Evolutionary conservation across 2,329 filamentous ascomycete genomes (phyloP).

Genomic region (Orbilia quercus): DNA sequence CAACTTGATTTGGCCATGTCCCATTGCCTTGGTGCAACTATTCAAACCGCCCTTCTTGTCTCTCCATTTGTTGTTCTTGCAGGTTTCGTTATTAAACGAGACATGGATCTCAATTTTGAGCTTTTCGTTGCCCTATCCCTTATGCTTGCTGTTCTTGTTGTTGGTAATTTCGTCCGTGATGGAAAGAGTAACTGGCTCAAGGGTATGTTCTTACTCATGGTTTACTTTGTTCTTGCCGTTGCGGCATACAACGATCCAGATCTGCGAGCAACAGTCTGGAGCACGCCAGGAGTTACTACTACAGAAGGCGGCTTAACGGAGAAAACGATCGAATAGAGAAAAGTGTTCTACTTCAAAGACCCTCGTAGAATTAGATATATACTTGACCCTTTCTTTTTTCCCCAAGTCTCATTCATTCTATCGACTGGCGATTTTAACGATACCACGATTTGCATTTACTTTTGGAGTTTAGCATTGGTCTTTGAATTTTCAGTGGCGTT

Average conservation of each 20-base stretch:
- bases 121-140: conserved; percentile 85
- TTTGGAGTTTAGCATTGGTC: neutral
- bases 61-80: conserved; percentile 84
- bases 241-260: conserved; percentile 27
- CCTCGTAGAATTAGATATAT: neutral
- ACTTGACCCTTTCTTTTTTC: neutral
- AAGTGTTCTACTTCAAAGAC: neutral
- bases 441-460: conserved; percentile 2
- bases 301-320: neutral
- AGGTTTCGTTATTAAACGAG: conserved; percentile 77
- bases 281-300: neutral
- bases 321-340: neutral
- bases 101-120: conserved; percentile 85
- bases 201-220: conserved; percentile 79
- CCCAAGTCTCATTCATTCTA: neutral
- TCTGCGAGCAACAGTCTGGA: neutral
- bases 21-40: conserved; percentile 84
- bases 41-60: conserved; percentile 90
- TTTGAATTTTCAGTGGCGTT: neutral
- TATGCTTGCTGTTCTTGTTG: conserved; percentile 83
- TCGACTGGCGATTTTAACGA: neutral
- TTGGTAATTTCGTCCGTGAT: conserved; percentile 87
- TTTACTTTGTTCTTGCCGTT: conserved; percentile 34
- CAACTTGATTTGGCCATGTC: conserved; percentile 83
- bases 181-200: conserved; percentile 92